Evolutionary conservation across 768 basidiomycete species (phyloP), one percentile per base, ranked within the genome.

Genomic region (Suillus cothurnatus): DNA sequence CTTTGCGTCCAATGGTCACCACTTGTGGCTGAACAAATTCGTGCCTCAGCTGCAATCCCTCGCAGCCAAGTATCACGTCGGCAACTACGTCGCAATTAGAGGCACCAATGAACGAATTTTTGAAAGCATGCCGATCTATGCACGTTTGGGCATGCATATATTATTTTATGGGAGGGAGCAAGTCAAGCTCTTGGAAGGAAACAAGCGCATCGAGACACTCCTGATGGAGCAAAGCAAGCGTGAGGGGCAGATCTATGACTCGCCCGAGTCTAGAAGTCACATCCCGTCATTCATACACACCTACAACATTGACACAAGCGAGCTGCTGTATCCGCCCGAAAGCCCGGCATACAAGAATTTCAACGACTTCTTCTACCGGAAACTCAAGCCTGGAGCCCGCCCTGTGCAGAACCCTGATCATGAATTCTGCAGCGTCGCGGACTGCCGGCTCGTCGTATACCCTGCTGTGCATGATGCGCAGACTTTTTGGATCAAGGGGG

Each of bases 401-500:
- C 89, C 89, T 0, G 82, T 91, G 36, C 81, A 87, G 59, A 80
- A 84, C 9, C 82, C 79, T 6, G 76, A 83, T 1, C 68, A 71
- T 6, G 81, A 82, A 32, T 76, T 94, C 50, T 86, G 86, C 70
- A 87, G 85, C 21, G 86, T 87, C 0, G 92, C 93, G 0, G 93
- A 95, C 69, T 90, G 85, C 68, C 80, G 93, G 17, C 72, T 95
- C 62, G 90, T 88, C 2, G 92, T 92, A 1, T 94, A 86, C 72
- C 79, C 80, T 21, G 81, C 81, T 11, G 74, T 90, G 2, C 80
- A 83, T 26, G 73, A 84, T 1, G 92, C 93, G 1, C 82, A 83
- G 71, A 74, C 86, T 73, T 85, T 93, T 70, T 94, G 93, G 92
- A 81, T 91, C 70, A 92, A 94, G 75, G 92, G 92, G 7, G 79